Conservation (phyloP, 495 filamentous ascomycete genomes). For the Apiosordaria backusii region DNA sequence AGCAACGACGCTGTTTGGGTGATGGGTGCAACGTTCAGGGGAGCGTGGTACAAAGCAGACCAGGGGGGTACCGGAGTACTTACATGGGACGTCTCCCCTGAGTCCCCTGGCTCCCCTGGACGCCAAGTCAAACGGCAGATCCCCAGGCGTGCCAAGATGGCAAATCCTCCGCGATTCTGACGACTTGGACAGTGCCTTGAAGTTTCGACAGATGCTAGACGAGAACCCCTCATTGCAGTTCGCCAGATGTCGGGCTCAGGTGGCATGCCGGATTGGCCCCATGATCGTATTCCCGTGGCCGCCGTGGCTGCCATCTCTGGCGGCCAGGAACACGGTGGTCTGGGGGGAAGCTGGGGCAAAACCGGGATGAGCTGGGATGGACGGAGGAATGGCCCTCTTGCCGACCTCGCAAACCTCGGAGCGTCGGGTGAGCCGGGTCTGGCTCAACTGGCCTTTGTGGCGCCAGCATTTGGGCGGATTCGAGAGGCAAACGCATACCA, state of each 20-base stretch:
- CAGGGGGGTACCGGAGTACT: conserved; percentile 12
- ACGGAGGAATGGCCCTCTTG: neutral
- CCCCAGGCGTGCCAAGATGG: conserved; percentile 24
- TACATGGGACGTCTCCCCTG: neutral
- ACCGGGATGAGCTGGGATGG: conserved; percentile 5
- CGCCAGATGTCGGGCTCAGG: conserved; percentile 17
- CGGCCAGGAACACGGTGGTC: neutral
- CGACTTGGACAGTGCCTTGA: conserved; percentile 18
- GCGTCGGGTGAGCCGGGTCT: neutral
- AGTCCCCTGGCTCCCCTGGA: conserved; percentile 20
- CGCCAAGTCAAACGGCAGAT: conserved; percentile 35
- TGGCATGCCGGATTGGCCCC: neutral
- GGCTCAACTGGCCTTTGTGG: neutral
- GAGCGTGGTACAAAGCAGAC: conserved; percentile 4
- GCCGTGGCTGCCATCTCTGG: neutral
- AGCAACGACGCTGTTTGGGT: conserved; percentile 19
- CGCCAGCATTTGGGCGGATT: neutral
- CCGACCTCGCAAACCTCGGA: neutral
- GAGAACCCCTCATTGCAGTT: conserved; percentile 16
- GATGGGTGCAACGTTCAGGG: conserved; percentile 24
- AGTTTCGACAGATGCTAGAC: conserved; percentile 28
- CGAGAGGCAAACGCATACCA: conserved; percentile 1
- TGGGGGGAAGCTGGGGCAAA: neutral
- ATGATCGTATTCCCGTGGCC: neutral
- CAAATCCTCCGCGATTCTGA: conserved; percentile 21